phyloP scores from a whole-genome alignment of 108 stramenopile genomes.

The Conticribra guillardii region DNA sequence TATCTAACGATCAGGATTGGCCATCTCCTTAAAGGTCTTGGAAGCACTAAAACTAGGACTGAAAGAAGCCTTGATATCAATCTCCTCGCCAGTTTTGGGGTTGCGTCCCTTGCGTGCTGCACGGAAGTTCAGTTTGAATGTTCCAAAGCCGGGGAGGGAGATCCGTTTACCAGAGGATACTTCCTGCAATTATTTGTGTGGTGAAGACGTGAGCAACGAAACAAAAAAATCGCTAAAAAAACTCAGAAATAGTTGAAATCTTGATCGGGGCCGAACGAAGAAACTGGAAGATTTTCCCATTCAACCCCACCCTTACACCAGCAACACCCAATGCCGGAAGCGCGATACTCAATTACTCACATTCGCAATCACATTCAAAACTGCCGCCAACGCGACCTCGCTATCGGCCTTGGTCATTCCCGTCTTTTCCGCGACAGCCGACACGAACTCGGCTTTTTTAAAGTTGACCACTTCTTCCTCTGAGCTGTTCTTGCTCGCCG shows the following conservation, averaged over 20 bases:
- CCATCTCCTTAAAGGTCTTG: slow-evolving; percentile 88
- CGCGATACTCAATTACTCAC: too few species aligned
- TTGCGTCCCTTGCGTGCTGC: slow-evolving; percentile 89
- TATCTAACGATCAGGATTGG: slow-evolving; percentile 58
- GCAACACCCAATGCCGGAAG: too few species aligned
- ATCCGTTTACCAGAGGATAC: slow-evolving; percentile 74
- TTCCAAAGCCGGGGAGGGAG: slow-evolving; percentile 86
- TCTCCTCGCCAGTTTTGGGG: slow-evolving; percentile 90
- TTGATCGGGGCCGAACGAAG: too few species aligned
- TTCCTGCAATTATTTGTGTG: slow-evolving; percentile 31
- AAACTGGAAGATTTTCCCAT: too few species aligned
- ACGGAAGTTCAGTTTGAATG: slow-evolving; percentile 80
- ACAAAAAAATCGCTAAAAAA: not conserved
- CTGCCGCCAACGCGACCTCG: slow-evolving; percentile 73
- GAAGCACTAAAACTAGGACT: slow-evolving; percentile 79
- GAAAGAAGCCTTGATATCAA: slow-evolving; percentile 78
- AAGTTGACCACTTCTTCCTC: slow-evolving; percentile 58
- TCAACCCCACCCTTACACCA: too few species aligned
- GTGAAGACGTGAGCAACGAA: not conserved
- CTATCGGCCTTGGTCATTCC: slow-evolving; percentile 80
- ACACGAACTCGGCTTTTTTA: slow-evolving; percentile 82
- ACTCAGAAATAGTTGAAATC: not conserved
- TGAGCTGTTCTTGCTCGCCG: not conserved
- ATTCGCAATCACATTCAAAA: slow-evolving; percentile 71
- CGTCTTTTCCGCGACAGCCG: slow-evolving; percentile 69